phyloP scores from a whole-genome alignment of 2,329 filamentous ascomycete genomes.

The Colletotrichum filicis region DNA sequence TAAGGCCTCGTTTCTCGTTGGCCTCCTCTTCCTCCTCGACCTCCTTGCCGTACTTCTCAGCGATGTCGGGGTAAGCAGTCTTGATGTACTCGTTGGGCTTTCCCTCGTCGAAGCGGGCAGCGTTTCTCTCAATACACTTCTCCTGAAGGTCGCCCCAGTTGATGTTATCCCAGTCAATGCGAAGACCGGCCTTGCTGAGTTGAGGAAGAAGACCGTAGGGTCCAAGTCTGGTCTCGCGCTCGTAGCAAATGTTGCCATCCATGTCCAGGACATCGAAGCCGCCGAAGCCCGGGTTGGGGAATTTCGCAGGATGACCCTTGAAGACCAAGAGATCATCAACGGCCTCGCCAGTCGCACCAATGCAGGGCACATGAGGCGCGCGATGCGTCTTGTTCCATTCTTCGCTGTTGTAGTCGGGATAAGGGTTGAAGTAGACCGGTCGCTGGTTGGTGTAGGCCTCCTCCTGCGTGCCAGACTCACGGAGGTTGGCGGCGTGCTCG shows the following conservation, averaged over 20 bases:
- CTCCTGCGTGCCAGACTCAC: conserved; percentile 36
- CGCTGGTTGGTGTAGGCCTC: conserved; percentile 49
- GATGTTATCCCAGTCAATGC: conserved; percentile 70
- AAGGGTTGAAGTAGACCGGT: conserved; percentile 74
- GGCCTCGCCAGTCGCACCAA: conserved; percentile 70
- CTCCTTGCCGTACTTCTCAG: conserved; percentile 22
- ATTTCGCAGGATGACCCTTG: conserved; percentile 67
- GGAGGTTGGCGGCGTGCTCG: conserved; percentile 39
- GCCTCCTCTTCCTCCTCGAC: conserved; percentile 4
- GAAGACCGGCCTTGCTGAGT: conserved; percentile 56
- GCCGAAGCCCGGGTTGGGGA: conserved; percentile 71
- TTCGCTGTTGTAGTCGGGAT: conserved; percentile 74
- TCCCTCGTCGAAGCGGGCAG: conserved; percentile 67
- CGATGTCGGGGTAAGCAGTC: conserved; percentile 44
- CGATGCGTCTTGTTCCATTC: conserved; percentile 67
- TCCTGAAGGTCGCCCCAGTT: conserved; percentile 79
- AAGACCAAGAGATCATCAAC: conserved; percentile 73
- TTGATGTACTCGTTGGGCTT: conserved; percentile 56
- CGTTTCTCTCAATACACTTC: conserved; percentile 73
- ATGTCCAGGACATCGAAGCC: conserved; percentile 70
- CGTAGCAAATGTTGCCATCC: conserved; percentile 73
- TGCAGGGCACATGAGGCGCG: conserved; percentile 71
- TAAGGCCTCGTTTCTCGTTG: conserved; percentile 21
- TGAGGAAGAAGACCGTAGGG: conserved; percentile 68
- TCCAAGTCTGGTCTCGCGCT: conserved; percentile 76